These are phyloP conservation scores for Tubosaeta sp. DNA, from an alignment of 768 basidiomycete genomes.

Conservation along the genomic window DNA sequence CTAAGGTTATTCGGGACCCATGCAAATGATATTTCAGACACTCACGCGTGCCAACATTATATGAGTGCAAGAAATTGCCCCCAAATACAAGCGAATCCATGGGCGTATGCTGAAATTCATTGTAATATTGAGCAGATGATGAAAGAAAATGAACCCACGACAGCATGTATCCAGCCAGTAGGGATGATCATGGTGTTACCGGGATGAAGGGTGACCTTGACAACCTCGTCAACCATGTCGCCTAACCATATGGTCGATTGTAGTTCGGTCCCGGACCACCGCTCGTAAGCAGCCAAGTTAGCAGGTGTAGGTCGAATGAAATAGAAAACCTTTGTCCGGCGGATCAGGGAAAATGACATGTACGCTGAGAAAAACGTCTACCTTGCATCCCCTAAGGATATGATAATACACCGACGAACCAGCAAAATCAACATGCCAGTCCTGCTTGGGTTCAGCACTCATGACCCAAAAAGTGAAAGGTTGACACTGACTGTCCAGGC, in stretches of 20 bases:
- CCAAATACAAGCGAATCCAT: conserved; percentile 92
- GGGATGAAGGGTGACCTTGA: conserved; percentile 68
- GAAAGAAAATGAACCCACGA: conserved; percentile 49
- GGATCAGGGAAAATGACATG: background rate
- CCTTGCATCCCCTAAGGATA: conserved; percentile 82
- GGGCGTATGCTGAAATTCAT: conserved; percentile 69
- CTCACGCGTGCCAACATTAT: conserved; percentile 82
- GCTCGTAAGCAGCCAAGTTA: conserved; percentile 87
- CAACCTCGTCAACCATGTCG: conserved; percentile 87
- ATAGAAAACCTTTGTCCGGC: conserved; percentile 72
- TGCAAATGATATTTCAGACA: background rate
- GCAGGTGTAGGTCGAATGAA: conserved; percentile 86
- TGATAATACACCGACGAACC: conserved; percentile 99
- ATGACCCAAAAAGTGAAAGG: background rate
- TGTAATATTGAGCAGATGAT: background rate
- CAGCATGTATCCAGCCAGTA: conserved; percentile 97
- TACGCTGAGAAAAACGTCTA: conserved; percentile 21
- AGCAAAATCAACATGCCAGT: conserved; percentile 98
- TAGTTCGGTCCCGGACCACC: conserved; percentile 89
- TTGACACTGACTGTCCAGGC: conserved; percentile 83
- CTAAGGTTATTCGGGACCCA: conserved; percentile 10
- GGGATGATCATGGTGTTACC: conserved; percentile 95
- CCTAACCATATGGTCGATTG: conserved; percentile 91
- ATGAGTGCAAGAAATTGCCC: conserved; percentile 96
- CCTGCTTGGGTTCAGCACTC: conserved; percentile 42